Conservation (phyloP, 2,329 filamentous ascomycete species). For the Dactylellina drechsleri region DNA sequence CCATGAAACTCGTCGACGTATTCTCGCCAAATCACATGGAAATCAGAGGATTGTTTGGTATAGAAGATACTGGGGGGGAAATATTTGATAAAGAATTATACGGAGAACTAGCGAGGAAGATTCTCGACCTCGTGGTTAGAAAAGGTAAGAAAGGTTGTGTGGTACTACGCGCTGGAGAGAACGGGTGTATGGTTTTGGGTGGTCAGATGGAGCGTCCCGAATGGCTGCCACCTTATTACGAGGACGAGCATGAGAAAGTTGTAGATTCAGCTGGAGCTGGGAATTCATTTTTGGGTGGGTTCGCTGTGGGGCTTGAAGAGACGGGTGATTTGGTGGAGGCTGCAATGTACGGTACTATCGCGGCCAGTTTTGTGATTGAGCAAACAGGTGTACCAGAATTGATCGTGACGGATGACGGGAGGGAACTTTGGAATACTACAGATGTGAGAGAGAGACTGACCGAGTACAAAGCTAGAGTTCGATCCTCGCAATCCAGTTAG, state of each 20-base stretch:
- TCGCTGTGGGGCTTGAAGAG: conserved; percentile 58
- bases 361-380: conserved; percentile 60
- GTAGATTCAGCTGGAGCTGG: conserved; percentile 62
- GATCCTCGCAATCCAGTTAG: background rate
- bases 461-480: conserved; percentile 6
- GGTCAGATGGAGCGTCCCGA: conserved; percentile 20
- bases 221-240: conserved; percentile 60
- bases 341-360: conserved; percentile 60
- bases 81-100: conserved; percentile 17
- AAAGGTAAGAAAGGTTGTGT: conserved; percentile 44
- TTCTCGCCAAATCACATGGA: conserved; percentile 63
- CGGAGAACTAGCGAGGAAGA: conserved; percentile 27
- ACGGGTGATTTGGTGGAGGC: conserved; percentile 57
- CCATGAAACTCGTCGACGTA: conserved; percentile 59
- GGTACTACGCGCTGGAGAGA: conserved; percentile 60
- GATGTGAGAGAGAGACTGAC: conserved; percentile 29
- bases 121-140: conserved; percentile 55
- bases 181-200: conserved; percentile 58
- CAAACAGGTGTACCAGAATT: conserved; percentile 60
- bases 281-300: conserved; percentile 61
- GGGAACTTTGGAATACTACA: conserved; percentile 31
- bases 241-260: conserved; percentile 49
- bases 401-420: conserved; percentile 5
- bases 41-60: conserved; percentile 57
- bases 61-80: conserved; percentile 7